Conservation (phyloP, 495 filamentous ascomycete genomes). For the Ramalina intermedia region DNA sequence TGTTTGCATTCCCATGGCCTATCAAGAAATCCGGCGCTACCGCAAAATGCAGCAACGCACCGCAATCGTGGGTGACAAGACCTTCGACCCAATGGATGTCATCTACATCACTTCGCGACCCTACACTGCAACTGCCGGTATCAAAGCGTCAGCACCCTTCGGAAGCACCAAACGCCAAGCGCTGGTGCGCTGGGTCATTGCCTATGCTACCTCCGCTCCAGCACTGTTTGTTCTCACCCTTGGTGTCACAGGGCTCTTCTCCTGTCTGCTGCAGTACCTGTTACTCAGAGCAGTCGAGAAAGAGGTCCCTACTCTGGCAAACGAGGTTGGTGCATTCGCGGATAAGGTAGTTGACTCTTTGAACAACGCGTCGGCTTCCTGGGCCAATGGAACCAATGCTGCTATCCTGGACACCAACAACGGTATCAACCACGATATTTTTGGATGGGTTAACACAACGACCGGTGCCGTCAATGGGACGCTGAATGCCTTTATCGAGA, state of each 20-base stretch:
- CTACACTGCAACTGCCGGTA: slow-evolving; percentile 51
- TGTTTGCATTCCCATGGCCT: slow-evolving; percentile 63
- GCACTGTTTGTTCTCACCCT: slow-evolving; percentile 81
- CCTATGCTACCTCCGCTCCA: slow-evolving; percentile 71
- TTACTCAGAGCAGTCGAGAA: slow-evolving; percentile 58
- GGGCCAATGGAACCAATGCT: slow-evolving; percentile 63
- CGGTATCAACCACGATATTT: slow-evolving; percentile 68
- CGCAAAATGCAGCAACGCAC: slow-evolving; percentile 54
- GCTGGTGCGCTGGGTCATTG: slow-evolving; percentile 68
- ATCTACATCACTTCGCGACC: slow-evolving; percentile 78
- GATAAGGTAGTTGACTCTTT: slow-evolving; percentile 61
- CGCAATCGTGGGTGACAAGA: slow-evolving; percentile 46
- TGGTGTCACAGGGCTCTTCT: slow-evolving; percentile 69
- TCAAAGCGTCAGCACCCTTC: slow-evolving; percentile 58
- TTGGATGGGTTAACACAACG: slow-evolving; percentile 77
- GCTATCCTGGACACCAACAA: slow-evolving; percentile 52
- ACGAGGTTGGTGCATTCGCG: slow-evolving; percentile 69
- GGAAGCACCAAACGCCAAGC: slow-evolving; percentile 50
- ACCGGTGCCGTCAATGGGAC: slow-evolving; percentile 74
- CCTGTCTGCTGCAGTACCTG: slow-evolving; percentile 73
- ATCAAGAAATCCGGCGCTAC: slow-evolving; percentile 66
- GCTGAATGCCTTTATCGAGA: slow-evolving; percentile 63
- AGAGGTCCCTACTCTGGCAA: slow-evolving; percentile 59
- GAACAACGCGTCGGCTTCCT: slow-evolving; percentile 56
- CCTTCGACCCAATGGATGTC: slow-evolving; percentile 71